phyloP scores from a whole-genome alignment of 2,329 filamentous ascomycete genomes.

The Septoria petroselini region DNA sequence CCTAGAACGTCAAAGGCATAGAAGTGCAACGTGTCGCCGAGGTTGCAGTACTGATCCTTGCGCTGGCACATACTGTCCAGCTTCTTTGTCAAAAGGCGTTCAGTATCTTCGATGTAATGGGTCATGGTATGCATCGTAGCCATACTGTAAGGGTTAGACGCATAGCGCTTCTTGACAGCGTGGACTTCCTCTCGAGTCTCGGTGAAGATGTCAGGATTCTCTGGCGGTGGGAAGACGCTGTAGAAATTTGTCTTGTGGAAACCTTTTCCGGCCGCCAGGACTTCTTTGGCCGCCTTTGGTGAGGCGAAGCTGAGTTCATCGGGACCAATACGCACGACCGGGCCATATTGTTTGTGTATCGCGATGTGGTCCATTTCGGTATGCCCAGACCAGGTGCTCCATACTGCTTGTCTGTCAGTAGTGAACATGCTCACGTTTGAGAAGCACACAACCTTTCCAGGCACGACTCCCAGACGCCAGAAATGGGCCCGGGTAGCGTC shows the following conservation, averaged over 20 bases:
- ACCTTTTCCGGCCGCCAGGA: constrained; percentile 34
- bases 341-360: constrained; percentile 29
- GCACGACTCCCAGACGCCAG: constrained; percentile 34
- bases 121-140: constrained; percentile 53
- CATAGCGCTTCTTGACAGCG: constrained; percentile 51
- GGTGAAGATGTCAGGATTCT: constrained; percentile 59
- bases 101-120: constrained; percentile 53
- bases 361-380: constrained; percentile 32
- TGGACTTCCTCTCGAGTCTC: constrained; percentile 55
- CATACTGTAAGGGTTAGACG: constrained; percentile 51
- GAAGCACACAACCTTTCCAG: constrained; percentile 29
- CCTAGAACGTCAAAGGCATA: constrained; percentile 41
- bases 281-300: constrained; percentile 32
- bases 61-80: constrained; percentile 43
- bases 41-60: constrained; percentile 42
- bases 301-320: constrained; percentile 35
- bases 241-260: constrained; percentile 38
- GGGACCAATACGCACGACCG: constrained; percentile 35
- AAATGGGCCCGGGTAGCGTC: constrained; percentile 33
- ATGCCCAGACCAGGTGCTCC: constrained; percentile 28
- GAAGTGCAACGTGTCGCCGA: constrained; percentile 44
- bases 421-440: neutral
- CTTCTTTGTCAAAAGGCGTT: constrained; percentile 47
- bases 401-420: constrained; percentile 16
- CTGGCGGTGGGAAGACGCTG: constrained; percentile 53